Conservation (phyloP, 345 rosid species). For the Eucalyptus marginata region DNA sequence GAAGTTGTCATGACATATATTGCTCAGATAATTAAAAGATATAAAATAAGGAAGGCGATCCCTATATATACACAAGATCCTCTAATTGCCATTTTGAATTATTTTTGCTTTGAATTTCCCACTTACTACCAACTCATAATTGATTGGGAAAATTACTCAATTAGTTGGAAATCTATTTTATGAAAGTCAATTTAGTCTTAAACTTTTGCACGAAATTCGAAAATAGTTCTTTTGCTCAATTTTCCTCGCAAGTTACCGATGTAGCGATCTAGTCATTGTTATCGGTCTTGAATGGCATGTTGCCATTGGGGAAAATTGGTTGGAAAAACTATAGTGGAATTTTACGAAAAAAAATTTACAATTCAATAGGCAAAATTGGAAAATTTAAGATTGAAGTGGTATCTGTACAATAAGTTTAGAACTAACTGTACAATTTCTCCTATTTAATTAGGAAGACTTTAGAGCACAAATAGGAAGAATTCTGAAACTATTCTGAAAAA, state of each 20-base stretch:
- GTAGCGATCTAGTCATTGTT: neutral
- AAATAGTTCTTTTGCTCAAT: neutral
- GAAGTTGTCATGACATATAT: neutral
- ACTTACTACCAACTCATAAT: neutral
- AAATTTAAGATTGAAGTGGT: neutral
- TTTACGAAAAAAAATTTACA: rapidly evolving
- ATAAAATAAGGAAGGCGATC: neutral
- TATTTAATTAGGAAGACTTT: neutral
- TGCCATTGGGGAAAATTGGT: neutral
- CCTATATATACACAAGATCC: neutral
- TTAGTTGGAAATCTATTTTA: neutral
- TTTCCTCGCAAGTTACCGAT: rapidly evolving
- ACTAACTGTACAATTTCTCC: neutral
- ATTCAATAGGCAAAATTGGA: too few species aligned
- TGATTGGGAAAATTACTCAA: neutral
- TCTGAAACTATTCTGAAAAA: neutral
- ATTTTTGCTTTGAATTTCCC: neutral
- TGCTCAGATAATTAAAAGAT: neutral
- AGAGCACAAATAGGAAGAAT: neutral
- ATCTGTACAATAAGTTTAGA: rapidly evolving
- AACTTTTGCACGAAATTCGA: neutral
- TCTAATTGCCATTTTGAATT: neutral
- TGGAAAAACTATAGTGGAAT: neutral
- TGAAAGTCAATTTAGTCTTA: neutral
- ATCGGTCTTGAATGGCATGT: rapidly evolving